Evolutionary conservation across 1,284 basidiomycete genomes (phyloP), one percentile per base, ranked within the genome.

Genomic region (Tetrapyrgos nigripes): DNA sequence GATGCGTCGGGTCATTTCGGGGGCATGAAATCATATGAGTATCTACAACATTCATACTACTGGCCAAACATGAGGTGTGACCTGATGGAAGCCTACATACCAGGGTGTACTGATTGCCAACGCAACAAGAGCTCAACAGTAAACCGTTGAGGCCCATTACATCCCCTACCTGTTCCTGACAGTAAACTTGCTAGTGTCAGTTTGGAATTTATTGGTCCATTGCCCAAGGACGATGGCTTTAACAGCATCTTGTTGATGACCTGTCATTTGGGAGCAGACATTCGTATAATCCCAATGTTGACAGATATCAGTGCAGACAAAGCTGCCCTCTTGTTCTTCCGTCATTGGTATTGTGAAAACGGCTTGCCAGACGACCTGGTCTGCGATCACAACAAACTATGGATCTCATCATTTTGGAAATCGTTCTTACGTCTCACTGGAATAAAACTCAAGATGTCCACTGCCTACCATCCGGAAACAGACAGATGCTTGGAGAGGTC

Each of bases 1-100:
- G 65, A 73, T 43, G 24, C 71, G 65, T 73, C 21, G 60, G 74
- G 78, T 0, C 78, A 81, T 56, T 76, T 77, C 53, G 75, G 78
- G 0, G 64, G 68, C 21, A 65, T 74, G 21, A 80, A 80, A 53
- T 67, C 66, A 14, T 77, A 79, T 53, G 64, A 55, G 0, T 35
- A 65, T 0, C 61, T 79, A 0, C 60, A 63, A 0, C 50, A 62
- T 3, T 67, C 68, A 0, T 81, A 72, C 51, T 80, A 77, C 61
- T 82, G 79, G n/a, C n/a, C n/a, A n/a, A n/a, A n/a, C n/a, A n/a
- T n/a, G n/a, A n/a, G n/a, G n/a, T n/a, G n/a, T n/a, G n/a, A n/a
- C n/a, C n/a, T n/a, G n/a, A n/a, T n/a, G n/a, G n/a, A n/a, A n/a
- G n/a, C n/a, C n/a, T n/a, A n/a, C n/a, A n/a, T n/a, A n/a, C n/a